Base-by-base conservation (phyloP, 345 rosid genomes). In the Dimocarpus longan region DNA sequence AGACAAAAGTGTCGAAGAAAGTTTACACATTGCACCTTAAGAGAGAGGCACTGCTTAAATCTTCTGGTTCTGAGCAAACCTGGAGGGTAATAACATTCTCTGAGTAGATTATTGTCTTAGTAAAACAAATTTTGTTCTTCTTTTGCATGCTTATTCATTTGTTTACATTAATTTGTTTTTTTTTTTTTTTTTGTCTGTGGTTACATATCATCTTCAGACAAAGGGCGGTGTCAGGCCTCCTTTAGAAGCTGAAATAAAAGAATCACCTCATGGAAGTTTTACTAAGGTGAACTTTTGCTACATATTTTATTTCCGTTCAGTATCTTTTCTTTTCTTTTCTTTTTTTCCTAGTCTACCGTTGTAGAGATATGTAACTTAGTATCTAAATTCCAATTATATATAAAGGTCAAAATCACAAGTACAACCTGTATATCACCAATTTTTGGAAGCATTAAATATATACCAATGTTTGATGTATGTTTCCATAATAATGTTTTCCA, bases 181-280 rank as follows among this genome's bases (percentile, higher is more conserved):
- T 54, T 72, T 43, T 39, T 57, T 80, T 28, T 43, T 54, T 72
- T 43, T 22, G 19, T 16, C 0, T 64, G 19, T 46, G 39, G 28
- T 24, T 71, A 6, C 32, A 6, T 32, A 64, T 73, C 71, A 50
- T 37, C 52, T 76, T 40, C 79, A 93, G 93, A 87, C 90, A 46
- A 83, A 46, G 26, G 95, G 97, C 48, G 88, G 95, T 56, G 74
- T 90, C 70, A 87, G 95, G 79, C 81, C 85, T 84, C 92, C 93
- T 26, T 67, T n/a, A 4, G 78, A 87, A n/a, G 86, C 82, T 24
- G 97, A 93, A 86, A 73, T 67, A 15, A 42, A 10, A 22, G 68
- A 74, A 73, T 87, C 96, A 10, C 89, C 93, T 46, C 91, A 87
- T 6, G 85, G 88, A 82, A 89, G 94, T 79, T 93, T 93, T 80